phyloP scores from a whole-genome alignment of 441 rosid species.

The Erodium moschatum region DNA sequence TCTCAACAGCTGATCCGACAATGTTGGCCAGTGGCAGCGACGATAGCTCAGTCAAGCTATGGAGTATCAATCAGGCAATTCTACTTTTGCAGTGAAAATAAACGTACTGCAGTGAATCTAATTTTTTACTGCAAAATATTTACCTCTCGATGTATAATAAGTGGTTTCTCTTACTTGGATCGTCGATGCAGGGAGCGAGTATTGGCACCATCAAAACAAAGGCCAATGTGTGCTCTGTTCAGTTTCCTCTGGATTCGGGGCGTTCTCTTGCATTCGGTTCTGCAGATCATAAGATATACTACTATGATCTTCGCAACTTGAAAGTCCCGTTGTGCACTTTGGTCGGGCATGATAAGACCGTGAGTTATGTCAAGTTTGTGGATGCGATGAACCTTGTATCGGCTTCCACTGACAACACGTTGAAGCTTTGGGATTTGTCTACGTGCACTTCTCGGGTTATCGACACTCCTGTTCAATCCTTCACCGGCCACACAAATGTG shows the following conservation, averaged over 20 bases:
- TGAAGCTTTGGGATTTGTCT: constrained; percentile 97
- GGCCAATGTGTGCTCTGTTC: constrained; percentile 91
- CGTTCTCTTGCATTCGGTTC: constrained; percentile 88
- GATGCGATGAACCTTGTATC: constrained; percentile 70
- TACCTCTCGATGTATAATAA: constrained; percentile 36
- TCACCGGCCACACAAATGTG: constrained; percentile 69
- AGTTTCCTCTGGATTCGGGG: constrained; percentile 74
- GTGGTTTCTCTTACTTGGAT: constrained; percentile 26
- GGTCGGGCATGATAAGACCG: constrained; percentile 77
- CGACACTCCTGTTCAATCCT: constrained; percentile 73
- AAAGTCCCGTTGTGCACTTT: constrained; percentile 76
- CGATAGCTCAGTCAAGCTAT: constrained; percentile 83
- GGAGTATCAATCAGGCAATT: constrained; percentile 99
- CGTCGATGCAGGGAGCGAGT: constrained; percentile 50
- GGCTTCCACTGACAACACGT: constrained; percentile 83
- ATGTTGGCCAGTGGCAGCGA: constrained; percentile 87
- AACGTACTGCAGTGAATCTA: constrained; percentile 42
- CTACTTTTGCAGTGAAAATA: constrained; percentile 58
- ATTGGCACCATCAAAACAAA: constrained; percentile 75
- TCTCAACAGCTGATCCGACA: constrained; percentile 77
- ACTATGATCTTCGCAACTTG: constrained; percentile 82
- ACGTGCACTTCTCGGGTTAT: constrained; percentile 53
- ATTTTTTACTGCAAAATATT: constrained; percentile 27
- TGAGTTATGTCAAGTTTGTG: constrained; percentile 84
- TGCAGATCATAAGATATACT: constrained; percentile 85